These are phyloP conservation scores for Dissophora ornata DNA, from an alignment of 192 early-diverging fungal genomes.

Conservation along the genomic window DNA sequence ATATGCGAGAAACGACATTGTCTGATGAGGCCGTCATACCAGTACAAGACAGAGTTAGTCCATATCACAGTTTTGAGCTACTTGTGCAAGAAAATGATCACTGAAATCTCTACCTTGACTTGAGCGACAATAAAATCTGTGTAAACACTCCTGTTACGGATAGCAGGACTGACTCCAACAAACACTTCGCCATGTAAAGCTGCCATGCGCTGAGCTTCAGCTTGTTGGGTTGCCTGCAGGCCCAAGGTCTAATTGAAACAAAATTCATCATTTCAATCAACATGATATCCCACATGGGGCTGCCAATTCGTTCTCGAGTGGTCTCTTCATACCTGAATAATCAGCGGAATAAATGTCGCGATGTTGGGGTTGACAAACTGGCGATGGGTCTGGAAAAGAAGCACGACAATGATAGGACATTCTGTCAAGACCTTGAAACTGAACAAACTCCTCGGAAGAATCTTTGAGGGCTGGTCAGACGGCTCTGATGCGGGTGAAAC, in stretches of 20 bases:
- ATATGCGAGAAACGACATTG: conserved; percentile 97
- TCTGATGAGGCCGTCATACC: no score
- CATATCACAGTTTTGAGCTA: no score
- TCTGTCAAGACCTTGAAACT: conserved; percentile 99
- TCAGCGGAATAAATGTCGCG: conserved; percentile 86
- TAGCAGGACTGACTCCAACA: conserved; percentile 81
- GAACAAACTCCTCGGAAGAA: conserved; percentile 76
- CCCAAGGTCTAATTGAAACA: conserved; percentile 57
- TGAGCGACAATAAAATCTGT: conserved; percentile 94
- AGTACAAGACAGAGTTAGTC: no score
- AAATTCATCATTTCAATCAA: not conserved
- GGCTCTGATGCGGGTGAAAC: conserved; percentile 78
- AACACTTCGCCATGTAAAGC: conserved; percentile 71
- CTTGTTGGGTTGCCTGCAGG: conserved; percentile 66
- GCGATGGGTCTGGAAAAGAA: conserved; percentile 92
- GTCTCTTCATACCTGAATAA: conserved; percentile 73
- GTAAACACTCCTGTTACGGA: conserved; percentile 79
- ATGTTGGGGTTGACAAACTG: conserved; percentile 85
- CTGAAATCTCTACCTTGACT: conserved; percentile 77
- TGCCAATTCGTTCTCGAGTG: no score
- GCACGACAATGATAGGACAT: conserved; percentile 97
- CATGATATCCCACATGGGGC: no score
- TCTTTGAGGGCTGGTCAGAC: conserved; percentile 64
- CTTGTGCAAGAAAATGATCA: no score
- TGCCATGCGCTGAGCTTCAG: conserved; percentile 63